phyloP scores from a whole-genome alignment of 2,329 filamentous ascomycete genomes.

The Penicillium hordei region DNA sequence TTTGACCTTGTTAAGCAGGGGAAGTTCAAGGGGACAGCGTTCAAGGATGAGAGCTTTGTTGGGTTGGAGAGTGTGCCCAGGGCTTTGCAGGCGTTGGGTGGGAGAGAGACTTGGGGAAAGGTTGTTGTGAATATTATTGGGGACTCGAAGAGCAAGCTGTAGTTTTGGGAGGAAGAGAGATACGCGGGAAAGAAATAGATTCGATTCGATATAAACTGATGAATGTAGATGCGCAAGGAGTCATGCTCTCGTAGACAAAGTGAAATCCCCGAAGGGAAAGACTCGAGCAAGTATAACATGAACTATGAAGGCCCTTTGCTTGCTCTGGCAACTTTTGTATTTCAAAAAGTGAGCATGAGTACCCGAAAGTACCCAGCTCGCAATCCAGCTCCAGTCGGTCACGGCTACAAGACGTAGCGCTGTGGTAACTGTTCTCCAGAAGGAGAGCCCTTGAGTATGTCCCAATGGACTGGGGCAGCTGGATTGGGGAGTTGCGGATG shows the following conservation, averaged over 20 bases:
- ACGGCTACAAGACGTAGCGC: constrained; percentile 45
- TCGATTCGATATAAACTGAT: constrained; percentile 7
- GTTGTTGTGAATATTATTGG: constrained; percentile 85
- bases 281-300: constrained; percentile 40
- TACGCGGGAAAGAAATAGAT: neutral
- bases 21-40: constrained; percentile 80
- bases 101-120: constrained; percentile 90
- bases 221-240: constrained; percentile 47
- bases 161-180: constrained; percentile 2
- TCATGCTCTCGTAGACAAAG: constrained; percentile 45
- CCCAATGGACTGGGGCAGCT: constrained; percentile 35
- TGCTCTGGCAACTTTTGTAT: constrained; percentile 39
- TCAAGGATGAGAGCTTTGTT: constrained; percentile 75
- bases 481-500: constrained; percentile 34
- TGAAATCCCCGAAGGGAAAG: constrained; percentile 14
- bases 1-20: constrained; percentile 73
- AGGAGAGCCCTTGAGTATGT: constrained; percentile 32
- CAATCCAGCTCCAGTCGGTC: constrained; percentile 44
- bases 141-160: constrained; percentile 51
- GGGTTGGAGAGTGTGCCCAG: constrained; percentile 76
- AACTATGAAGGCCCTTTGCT: constrained; percentile 50
- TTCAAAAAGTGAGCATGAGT: constrained; percentile 9
- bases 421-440: constrained; percentile 38
- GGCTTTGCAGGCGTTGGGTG: constrained; percentile 74
- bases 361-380: constrained; percentile 19